Evolutionary conservation across 2,329 filamentous ascomycete species (phyloP).

Genomic region (Fusarium pseudoanthophilum): DNA sequence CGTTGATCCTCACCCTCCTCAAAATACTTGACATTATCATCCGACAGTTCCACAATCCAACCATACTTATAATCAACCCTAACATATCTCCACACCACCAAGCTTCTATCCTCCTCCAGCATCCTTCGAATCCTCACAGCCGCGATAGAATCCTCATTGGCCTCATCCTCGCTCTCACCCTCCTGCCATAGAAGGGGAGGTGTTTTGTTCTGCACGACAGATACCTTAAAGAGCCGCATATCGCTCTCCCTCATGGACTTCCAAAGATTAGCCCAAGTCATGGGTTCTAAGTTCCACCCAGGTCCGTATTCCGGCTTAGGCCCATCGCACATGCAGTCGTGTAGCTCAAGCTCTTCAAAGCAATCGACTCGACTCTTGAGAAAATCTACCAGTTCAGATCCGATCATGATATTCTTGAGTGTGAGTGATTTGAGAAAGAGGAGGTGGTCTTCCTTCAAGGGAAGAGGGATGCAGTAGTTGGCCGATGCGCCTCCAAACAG

Average conservation of each 20-base stretch:
- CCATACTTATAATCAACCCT: background rate
- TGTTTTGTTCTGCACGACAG: background rate
- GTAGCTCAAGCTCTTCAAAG: background rate
- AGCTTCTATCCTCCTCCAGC: background rate
- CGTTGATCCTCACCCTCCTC: background rate
- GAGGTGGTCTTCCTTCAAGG: background rate
- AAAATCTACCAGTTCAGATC: background rate
- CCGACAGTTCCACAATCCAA: background rate
- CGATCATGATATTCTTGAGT: background rate
- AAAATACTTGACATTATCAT: background rate
- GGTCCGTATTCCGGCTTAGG: background rate
- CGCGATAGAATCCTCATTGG: background rate
- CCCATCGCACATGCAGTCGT: background rate
- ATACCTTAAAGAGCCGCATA: accelerated
- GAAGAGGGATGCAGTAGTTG: background rate
- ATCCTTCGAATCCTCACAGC: background rate
- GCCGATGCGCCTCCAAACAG: background rate
- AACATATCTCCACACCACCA: constrained; percentile 7
- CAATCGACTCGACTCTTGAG: background rate
- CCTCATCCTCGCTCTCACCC: background rate
- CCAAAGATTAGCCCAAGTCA: background rate
- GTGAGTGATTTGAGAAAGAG: background rate
- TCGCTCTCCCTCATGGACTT: background rate
- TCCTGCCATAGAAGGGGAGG: background rate
- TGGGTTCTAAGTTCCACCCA: too few relatives aligned